Evolutionary conservation across 345 rosid genomes (phyloP), one percentile per base, ranked within the genome.

Genomic region (Rhodamnia argentea): DNA sequence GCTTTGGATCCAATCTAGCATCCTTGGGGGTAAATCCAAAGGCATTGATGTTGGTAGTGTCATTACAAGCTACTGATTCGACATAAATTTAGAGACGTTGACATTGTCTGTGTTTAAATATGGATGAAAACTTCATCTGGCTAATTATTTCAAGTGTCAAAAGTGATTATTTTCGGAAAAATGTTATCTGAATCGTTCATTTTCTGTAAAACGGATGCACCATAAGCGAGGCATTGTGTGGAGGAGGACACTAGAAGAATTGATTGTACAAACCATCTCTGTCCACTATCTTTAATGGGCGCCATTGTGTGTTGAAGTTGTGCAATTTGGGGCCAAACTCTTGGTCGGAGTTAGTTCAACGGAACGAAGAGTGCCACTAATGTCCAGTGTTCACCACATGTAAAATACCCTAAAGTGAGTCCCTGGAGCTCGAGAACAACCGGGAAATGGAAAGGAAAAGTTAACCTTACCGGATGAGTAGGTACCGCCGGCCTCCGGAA

Each of bases 121-220:
- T 9, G 0, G 0, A 32, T 9, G 20, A 64, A 16, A 7, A 16
- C 18, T 64, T 64, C 6, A 16, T 32, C 3, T 9, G 0, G 12
- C 1, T 64, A 18, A 64, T 32, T 32, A 9, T 32, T 32, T 64
- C 13, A 64, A 32, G 4, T 1, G 5, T 0, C 18, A 9, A 16
- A 16, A 64, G 9, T 0, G 4, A 32, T 64, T 0, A 15, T 64
- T 16, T 16, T 64, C 0, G 7, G 0, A 64, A 15, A 64, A 29
- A 64, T 7, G 22, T 27, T 27, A 27, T 27, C 2, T 4, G 14
- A 6, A 62, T 27, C 32, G 7, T 14, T 62, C 20, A 62, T 62
- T 62, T 62, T 27, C 5, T 6, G 2, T 8, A 13, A 60, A 62
- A 27, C 4, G 2, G 8, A 64, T 15, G 3, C 44, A 29, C 9